A percentile compares a stretch with the other conserved stretches of the same genome.
Conservation (phyloP, 2,329 filamentous ascomycete species). For the Trichophyton benhamiae region DNA sequence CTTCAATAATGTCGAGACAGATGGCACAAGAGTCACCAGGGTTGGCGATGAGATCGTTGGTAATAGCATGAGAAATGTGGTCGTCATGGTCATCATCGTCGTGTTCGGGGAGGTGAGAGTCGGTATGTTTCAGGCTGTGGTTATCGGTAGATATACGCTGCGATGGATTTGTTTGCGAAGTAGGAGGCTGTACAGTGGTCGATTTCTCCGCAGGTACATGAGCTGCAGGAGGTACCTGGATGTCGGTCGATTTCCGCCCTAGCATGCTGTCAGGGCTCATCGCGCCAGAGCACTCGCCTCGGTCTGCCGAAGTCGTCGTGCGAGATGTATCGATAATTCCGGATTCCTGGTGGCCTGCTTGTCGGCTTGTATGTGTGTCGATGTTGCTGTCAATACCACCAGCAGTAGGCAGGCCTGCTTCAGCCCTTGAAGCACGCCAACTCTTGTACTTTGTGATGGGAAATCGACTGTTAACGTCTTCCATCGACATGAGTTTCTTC, state of each 20-base stretch:
- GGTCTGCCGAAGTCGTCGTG: constrained; percentile 10
- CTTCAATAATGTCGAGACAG: constrained; percentile 85
- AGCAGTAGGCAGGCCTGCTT: constrained; percentile 67
- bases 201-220: neutral
- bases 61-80: constrained; percentile 69
- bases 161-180: neutral
- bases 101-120: neutral
- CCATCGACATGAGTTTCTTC: constrained; percentile 98
- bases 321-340: neutral
- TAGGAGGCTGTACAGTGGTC: neutral
- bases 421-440: constrained; percentile 75
- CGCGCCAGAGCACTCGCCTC: neutral
- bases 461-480: constrained; percentile 96
- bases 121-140: neutral
- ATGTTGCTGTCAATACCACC: constrained; percentile 60
- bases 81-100: constrained; percentile 59
- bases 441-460: constrained; percentile 92
- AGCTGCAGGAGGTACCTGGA: neutral
- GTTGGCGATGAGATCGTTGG: constrained; percentile 65
- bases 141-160: constrained; percentile 1
- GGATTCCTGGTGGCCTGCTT: constrained; percentile 27
- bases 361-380: constrained; percentile 46
- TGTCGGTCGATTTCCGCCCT: neutral
- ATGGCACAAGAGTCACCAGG: constrained; percentile 93
- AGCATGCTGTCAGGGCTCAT: neutral